A percentile compares a stretch with the other conserved stretches of the same genome.
Evolutionary conservation across 768 basidiomycete species (phyloP).

Genomic region (Mycena floridula): DNA sequence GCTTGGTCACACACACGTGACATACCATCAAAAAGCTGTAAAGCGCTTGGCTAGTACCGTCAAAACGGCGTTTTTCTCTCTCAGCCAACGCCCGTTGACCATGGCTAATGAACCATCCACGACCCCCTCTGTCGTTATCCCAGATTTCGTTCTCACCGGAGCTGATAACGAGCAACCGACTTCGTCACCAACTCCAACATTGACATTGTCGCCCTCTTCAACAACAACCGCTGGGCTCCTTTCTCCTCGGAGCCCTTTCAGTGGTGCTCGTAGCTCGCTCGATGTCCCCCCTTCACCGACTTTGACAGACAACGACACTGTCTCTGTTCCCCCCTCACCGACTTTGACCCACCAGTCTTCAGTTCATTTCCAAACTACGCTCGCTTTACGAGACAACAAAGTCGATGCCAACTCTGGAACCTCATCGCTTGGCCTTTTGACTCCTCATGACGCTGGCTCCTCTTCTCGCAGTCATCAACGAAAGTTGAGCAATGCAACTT

Average conservation of each 20-base stretch:
- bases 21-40: too few relatives aligned
- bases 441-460: conserved; percentile 23
- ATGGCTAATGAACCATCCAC: background rate
- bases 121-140: background rate
- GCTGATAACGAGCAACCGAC: background rate
- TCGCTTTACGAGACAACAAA: conserved; percentile 61
- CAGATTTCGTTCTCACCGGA: background rate
- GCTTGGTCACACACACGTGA: too few relatives aligned
- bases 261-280: background rate
- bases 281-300: conserved; percentile 15
- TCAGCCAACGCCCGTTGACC: background rate
- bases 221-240: too few relatives aligned
- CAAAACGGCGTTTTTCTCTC: too few relatives aligned
- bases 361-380: conserved; percentile 47
- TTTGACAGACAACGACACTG: conserved; percentile 34
- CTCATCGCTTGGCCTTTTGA: conserved; percentile 46
- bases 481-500: conserved; percentile 53
- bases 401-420: conserved; percentile 53
- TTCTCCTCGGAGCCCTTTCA: background rate
- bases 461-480: conserved; percentile 34
- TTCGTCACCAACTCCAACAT: background rate
- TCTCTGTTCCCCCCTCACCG: conserved; percentile 60
- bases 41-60: too few relatives aligned
- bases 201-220: background rate
- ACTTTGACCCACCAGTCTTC: conserved; percentile 66